phyloP scores from a whole-genome alignment of 2,329 filamentous ascomycete genomes.

The Penicillium paneum region DNA sequence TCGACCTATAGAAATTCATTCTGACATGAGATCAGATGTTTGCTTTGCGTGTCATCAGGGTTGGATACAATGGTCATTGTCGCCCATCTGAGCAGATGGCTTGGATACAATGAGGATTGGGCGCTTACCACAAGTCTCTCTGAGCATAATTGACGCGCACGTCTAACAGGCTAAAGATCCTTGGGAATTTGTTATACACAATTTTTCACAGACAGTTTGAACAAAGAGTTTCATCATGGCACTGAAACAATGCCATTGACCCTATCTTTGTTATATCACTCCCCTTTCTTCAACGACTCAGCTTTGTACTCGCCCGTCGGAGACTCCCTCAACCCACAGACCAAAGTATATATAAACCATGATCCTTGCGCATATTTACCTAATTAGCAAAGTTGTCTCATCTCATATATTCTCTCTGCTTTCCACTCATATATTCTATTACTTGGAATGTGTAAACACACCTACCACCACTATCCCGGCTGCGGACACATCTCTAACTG shows the following conservation, averaged over 20 bases:
- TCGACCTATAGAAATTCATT: background rate
- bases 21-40: background rate
- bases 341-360: background rate
- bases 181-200: background rate
- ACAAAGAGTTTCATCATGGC: background rate
- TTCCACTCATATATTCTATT: background rate
- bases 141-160: background rate
- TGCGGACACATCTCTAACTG: conserved; percentile 31
- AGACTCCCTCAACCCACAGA: background rate
- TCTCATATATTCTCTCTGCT: background rate
- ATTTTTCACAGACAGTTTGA: background rate
- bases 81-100: background rate
- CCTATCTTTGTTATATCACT: background rate
- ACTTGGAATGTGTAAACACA: conserved; percentile 26
- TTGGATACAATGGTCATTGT: background rate
- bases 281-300: conserved; percentile 2
- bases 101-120: background rate
- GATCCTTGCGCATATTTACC: background rate
- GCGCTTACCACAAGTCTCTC: background rate
- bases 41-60: background rate
- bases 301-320: background rate
- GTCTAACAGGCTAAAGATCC: background rate
- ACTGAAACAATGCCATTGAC: background rate
- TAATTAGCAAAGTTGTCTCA: background rate
- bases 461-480: conserved; percentile 26